Evolutionary conservation across 139 green algal genomes (phyloP).

Genomic region (Diplosphaera chodatii): DNA sequence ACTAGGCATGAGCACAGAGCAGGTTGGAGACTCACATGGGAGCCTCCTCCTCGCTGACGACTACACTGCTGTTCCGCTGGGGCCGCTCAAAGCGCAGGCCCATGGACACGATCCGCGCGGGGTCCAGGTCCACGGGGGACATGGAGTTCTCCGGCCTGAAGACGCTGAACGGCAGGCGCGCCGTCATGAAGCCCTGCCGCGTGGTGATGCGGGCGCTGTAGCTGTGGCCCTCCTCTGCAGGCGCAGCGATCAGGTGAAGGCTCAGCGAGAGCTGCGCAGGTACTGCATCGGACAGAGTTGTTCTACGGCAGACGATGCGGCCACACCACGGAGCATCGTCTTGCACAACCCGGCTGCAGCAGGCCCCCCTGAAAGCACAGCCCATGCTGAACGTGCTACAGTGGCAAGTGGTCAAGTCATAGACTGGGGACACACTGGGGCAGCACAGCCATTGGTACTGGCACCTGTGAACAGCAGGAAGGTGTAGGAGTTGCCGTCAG

Average conservation of each 20-base stretch:
- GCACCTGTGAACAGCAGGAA: conserved; percentile 52
- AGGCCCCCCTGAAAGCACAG: no score
- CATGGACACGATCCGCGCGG: conserved; percentile 24
- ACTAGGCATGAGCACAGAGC: no score
- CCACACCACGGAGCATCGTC: no score
- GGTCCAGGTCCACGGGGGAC: background rate
- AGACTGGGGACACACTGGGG: background rate
- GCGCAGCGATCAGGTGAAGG: background rate
- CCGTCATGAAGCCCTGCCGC: conserved; percentile 46
- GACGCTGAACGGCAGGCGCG: conserved; percentile 75
- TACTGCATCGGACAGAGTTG: no score
- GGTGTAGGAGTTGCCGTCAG: conserved; percentile 82
- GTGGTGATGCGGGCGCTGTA: conserved; percentile 66
- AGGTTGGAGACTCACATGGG: conserved; percentile 10
- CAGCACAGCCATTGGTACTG: background rate
- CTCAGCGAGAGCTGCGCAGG: no score
- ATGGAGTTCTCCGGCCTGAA: conserved; percentile 50
- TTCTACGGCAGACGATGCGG: no score
- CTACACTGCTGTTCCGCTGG: conserved; percentile 1
- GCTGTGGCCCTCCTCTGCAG: conserved; percentile 20
- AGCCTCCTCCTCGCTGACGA: background rate
- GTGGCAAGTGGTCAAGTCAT: no score
- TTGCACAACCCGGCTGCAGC: no score
- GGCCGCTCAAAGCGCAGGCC: conserved; percentile 44
- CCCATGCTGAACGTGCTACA: no score